Conservation (phyloP, 345 rosid genomes). For the Aquilaria sinensis region DNA sequence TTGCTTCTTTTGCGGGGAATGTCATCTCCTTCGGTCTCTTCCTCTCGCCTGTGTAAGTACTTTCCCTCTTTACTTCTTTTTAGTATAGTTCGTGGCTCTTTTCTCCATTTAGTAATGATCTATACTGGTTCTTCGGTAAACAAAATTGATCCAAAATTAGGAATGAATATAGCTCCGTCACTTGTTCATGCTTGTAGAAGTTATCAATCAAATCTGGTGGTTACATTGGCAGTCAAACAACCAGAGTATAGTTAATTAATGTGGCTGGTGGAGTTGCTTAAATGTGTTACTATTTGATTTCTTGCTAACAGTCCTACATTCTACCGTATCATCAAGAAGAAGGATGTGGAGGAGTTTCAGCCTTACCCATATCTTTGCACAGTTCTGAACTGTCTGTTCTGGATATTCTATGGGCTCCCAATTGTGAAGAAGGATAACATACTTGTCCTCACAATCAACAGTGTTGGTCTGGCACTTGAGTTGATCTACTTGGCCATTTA, state of each 20-base stretch:
- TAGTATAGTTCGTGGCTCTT: no score
- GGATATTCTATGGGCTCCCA: slow-evolving; percentile 55
- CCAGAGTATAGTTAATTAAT: not conserved
- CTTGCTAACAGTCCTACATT: slow-evolving; percentile 10
- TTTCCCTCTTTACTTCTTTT: not conserved
- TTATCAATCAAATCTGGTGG: no score
- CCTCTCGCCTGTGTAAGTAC: slow-evolving; percentile 14
- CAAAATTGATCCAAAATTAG: not conserved
- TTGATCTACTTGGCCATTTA: slow-evolving; percentile 17
- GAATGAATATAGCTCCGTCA: no score
- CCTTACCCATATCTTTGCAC: slow-evolving; percentile 41
- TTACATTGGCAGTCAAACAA: no score
- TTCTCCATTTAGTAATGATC: no score
- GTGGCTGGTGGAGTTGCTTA: not conserved
- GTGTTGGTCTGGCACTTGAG: slow-evolving; percentile 29
- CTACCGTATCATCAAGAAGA: slow-evolving; percentile 4
- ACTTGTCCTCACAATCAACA: slow-evolving; percentile 42
- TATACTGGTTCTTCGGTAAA: not conserved
- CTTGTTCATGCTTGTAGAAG: no score
- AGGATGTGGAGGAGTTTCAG: slow-evolving; percentile 42
- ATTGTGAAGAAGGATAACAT: slow-evolving; percentile 36
- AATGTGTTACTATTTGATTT: not conserved
- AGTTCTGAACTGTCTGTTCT: slow-evolving; percentile 36
- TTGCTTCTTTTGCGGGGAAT: slow-evolving; percentile 4
- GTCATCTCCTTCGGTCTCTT: slow-evolving; percentile 15